Evolutionary conservation across 345 rosid species (phyloP), one percentile per base, ranked within the genome.

Genomic region (Arabis hirsuta): DNA sequence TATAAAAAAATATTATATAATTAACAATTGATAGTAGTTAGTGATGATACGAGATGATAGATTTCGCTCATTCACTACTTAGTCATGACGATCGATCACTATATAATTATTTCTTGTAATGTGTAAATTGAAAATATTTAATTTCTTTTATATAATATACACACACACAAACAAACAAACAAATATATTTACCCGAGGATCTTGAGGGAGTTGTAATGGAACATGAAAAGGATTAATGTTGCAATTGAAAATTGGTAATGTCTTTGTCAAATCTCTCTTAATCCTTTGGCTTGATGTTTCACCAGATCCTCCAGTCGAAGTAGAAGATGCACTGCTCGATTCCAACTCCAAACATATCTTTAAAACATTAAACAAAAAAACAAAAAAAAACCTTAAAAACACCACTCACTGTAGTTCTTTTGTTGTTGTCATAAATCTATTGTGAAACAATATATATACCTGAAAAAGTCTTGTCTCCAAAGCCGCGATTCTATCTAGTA

Each of bases 331-430:
- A 82, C 81, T 76, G 52, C 84, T 84, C 0, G 93, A 84, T 74
- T 89, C 97, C 82, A 86, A 71, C 80, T 87, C 88, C 72, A 90
- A 66, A 77, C 85, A 83, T 61, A 90, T 84, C 98, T 78, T 61
- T 4, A 12, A 19, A 46, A 44, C 47, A 59, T 74, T 36, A 52
- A 19, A 32, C 16, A 34, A 32, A 36, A 22, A 22, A 36, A 22
- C 9, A 1, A 8, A 46, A 38, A 56, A 16, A 5, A 26, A 13
- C 22, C 34, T n/a, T 16, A 5, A 61, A 55, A 63, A 50, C 9
- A 7, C 41, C 14, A 43, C 5, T 46, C 45, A 34, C 7, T 32
- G 6, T 32, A 5, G 8, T 32, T 5, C 36, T 32, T 32, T 32
- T 29, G 32, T 32, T 32, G 41, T 36, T 9, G 3, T 36, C 11